These are phyloP conservation scores for Dryadomyces quercivorus DNA, from an alignment of 2,329 filamentous ascomycete species.

Conservation along the genomic window DNA sequence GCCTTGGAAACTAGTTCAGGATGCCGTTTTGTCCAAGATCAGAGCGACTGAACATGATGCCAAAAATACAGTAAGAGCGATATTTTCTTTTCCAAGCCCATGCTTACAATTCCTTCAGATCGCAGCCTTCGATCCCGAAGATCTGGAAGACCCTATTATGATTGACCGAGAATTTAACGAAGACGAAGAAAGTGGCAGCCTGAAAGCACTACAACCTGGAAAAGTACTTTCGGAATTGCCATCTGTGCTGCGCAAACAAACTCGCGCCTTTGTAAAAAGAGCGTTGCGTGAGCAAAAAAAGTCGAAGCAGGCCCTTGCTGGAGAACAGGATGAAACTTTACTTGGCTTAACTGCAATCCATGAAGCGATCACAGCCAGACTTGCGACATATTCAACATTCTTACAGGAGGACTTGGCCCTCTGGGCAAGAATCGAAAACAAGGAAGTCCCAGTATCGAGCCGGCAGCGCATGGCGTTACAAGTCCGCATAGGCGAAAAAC, in stretches of 20 bases:
- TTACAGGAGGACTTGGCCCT: conserved; percentile 17
- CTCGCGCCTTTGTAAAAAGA: conserved; percentile 36
- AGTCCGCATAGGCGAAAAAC: conserved; percentile 24
- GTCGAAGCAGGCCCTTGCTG: conserved; percentile 11
- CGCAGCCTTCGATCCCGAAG: conserved; percentile 43
- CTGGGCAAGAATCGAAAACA: conserved; percentile 3
- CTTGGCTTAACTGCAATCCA: conserved; percentile 27
- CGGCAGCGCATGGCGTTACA: conserved; percentile 19
- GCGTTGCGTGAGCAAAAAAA: conserved; percentile 18
- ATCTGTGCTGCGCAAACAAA: conserved; percentile 37
- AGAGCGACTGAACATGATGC: conserved; percentile 19
- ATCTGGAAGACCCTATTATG: conserved; percentile 65
- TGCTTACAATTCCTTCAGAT: conserved; percentile 20
- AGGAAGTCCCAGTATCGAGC: neutral
- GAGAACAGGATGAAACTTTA: conserved; percentile 12
- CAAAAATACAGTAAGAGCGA: conserved; percentile 28
- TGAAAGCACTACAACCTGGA: conserved; percentile 14
- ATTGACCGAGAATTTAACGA: conserved; percentile 44
- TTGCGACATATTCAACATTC: conserved; percentile 12
- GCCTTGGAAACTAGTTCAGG: conserved; percentile 36
- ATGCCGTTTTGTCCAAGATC: conserved; percentile 10
- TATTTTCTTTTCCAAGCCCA: conserved; percentile 12
- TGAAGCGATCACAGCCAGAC: conserved; percentile 14
- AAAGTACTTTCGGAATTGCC: conserved; percentile 29
- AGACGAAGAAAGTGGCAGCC: conserved; percentile 34